phyloP scores from a whole-genome alignment of 345 rosid genomes.

The Cardamine resedifolia region DNA sequence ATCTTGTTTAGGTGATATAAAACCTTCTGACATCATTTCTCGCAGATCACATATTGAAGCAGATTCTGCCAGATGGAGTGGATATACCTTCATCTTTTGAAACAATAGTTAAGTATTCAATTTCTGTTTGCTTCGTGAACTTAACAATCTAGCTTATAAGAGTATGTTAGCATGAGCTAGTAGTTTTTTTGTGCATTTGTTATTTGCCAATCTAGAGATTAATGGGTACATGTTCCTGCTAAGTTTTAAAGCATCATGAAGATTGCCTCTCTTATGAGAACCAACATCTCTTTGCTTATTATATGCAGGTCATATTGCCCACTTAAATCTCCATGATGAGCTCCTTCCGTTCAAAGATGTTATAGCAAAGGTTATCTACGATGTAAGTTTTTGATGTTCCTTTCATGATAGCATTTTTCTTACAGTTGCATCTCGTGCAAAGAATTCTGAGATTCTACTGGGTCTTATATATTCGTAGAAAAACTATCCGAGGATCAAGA shows the following conservation, averaged over 20 bases:
- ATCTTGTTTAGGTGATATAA: slow-evolving; percentile 13
- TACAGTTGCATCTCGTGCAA: background rate
- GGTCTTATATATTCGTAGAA: slow-evolving; percentile 50
- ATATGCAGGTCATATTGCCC: slow-evolving; percentile 92
- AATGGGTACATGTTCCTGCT: background rate
- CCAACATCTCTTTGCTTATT: slow-evolving; percentile 24
- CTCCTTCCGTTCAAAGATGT: slow-evolving; percentile 79
- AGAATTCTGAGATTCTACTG: slow-evolving; percentile 5
- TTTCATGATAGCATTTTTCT: slow-evolving; percentile 10
- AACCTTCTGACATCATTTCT: slow-evolving; percentile 20
- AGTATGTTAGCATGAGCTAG: slow-evolving; percentile 16
- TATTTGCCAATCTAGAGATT: slow-evolving; percentile 2
- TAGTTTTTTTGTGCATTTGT: background rate
- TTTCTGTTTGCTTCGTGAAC: slow-evolving; percentile 6
- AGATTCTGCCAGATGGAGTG: slow-evolving; percentile 80
- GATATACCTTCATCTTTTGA: slow-evolving; percentile 96
- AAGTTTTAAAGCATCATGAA: slow-evolving; percentile 13
- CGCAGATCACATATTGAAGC: slow-evolving; percentile 85
- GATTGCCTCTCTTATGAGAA: slow-evolving; percentile 9
- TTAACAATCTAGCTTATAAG: background rate
- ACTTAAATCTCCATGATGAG: slow-evolving; percentile 85
- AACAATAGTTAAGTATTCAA: slow-evolving; percentile 79
- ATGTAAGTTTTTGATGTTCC: slow-evolving; percentile 53
- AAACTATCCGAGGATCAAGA: slow-evolving; percentile 82
- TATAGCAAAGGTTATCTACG: slow-evolving; percentile 88